Evolutionary conservation across 2,329 filamentous ascomycete species (phyloP), one percentile per base, ranked within the genome.

Genomic region (Metarhizium robertsii): DNA sequence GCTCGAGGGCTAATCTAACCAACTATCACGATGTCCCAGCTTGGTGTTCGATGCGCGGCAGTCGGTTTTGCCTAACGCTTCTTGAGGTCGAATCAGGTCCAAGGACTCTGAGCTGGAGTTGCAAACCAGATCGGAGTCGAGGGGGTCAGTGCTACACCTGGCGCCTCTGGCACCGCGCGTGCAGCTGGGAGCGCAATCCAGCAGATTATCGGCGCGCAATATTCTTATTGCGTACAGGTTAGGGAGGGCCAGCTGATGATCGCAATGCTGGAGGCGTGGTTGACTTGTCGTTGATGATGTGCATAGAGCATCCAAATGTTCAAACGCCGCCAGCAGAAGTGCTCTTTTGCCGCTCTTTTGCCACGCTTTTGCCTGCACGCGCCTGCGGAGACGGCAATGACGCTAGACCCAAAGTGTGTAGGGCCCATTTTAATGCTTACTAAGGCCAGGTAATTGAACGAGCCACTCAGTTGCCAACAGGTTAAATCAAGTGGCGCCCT

Each of bases 131-230:
- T 30, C 20, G 4, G 20, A 60, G 58, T 62, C 64, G 61, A 57
- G 62, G 61, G 64, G 64, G 49, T 69, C 65, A 63, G 64, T 64
- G 61, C 56, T 57, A 60, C 64, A 65, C 65, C 67, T 62, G 61
- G 62, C 65, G 57, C 67, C 67, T 62, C 62, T 58, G 60, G 66
- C 64, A 67, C 66, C 65, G 61, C 62, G 63, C 62, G 62, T 61
- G 66, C 67, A 66, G 69, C 64, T 64, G 63, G 58, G 54, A 59
- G 61, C 62, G 52, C 60, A 56, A 61, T 61, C 61, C 59, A 53
- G 53, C 55, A 60, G 57, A 58, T 61, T 43, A 52, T 57, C 58
- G 56, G 57, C 59, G 48, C 34, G 46, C 36, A 25, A 45, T 16
- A 20, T 36, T 3, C 32, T 30, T 34, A 30, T 48, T 52, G 13